Evolutionary conservation across 75 land plant genomes (phyloP), one percentile per base, ranked within the genome.

Genomic region (Sequoia sempervirens): DNA sequence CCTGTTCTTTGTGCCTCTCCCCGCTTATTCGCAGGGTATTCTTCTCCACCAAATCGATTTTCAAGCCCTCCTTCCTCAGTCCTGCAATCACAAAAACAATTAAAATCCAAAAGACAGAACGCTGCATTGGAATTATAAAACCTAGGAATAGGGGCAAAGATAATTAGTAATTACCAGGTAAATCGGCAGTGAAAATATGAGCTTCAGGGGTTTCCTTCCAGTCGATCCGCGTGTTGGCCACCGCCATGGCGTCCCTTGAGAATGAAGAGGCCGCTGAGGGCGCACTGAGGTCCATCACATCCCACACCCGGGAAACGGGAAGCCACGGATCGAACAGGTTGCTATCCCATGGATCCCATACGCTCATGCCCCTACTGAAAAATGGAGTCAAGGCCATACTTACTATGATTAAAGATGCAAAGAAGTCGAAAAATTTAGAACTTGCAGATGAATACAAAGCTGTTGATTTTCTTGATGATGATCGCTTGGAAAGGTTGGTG

Each of bases 141-240:
- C n/a, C 28, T 64, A 4, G 8, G 38, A 18, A 14, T 15, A 38
- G 7, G 20, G 7, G 53, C 14, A 50, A 50, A 50, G 7, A 38
- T 34, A 38, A 75, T 36, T 0, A n/a, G 0, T 14, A 30, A 18
- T 52, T 41, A 86, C 93, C 90, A 70, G 91, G 93, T 46, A 90
- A 80, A 52, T 92, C 93, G 64, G 85, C 92, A 5, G 47, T 83
- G 86, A 92, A 85, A 76, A 90, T 79, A 47, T 92, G 93, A 18
- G 90, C 87, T 26, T 82, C 82, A 56, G 85, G 90, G 14, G 93
- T 92, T 80, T 50, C 53, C 53, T 50, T 50, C 53, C 53, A 47
- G 11, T 47, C 52, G 1, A 47, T 12, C 52, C 52, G 90, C n/a
- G 89, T 85, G 80, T 82, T 81, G 61, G 89, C 87, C 28, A 91